These are phyloP conservation scores for Thuidium tamariscinum DNA, from an alignment of 225 moss, liverwort and hornwort species.

Conservation along the genomic window DNA sequence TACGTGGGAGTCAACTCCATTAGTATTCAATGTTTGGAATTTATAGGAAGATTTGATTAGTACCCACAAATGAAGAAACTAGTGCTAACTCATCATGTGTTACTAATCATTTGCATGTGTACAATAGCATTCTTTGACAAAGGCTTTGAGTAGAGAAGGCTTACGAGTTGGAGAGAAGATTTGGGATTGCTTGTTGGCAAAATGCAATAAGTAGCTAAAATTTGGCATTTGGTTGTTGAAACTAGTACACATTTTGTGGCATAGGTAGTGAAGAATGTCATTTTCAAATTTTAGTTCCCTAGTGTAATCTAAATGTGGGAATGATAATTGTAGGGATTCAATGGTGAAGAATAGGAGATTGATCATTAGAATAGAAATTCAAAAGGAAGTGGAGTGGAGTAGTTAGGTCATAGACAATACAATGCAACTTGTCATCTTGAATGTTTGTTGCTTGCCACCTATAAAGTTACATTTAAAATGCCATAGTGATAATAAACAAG, in stretches of 20 bases:
- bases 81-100: neutral
- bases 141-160: neutral
- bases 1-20: rapidly evolving
- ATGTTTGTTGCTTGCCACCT: neutral
- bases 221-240: neutral
- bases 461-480: neutral
- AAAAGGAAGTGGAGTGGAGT: neutral
- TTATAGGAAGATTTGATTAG: neutral
- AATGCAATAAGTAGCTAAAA: neutral
- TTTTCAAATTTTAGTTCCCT: neutral
- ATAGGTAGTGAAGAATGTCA: rapidly evolving
- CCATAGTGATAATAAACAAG: neutral
- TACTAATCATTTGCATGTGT: neutral
- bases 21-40: rapidly evolving
- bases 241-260: rapidly evolving
- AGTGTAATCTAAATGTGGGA: neutral
- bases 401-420: no score
- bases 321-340: no score
- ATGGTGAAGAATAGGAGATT: no score
- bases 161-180: neutral
- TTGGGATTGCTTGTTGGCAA: neutral
- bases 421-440: neutral
- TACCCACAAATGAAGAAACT: no score
- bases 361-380: neutral
- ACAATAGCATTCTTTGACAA: neutral